A percentile compares a stretch with the other conserved stretches of the same genome.
Conservation (phyloP, 768 basidiomycete species). For the Podaxis carcinomalis region DNA sequence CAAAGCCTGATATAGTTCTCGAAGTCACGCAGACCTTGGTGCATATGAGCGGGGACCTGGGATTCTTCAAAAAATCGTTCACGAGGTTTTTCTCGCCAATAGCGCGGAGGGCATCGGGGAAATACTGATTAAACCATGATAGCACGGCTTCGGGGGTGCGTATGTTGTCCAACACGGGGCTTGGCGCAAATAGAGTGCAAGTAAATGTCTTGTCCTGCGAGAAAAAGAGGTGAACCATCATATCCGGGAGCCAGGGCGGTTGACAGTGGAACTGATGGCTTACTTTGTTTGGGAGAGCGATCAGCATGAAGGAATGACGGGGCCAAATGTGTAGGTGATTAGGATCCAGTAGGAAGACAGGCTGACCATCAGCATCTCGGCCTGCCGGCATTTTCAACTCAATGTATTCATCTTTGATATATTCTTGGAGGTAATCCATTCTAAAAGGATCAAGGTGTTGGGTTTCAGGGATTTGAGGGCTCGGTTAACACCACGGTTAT, state of each 20-base stretch:
- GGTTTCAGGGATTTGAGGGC: conserved; percentile 24
- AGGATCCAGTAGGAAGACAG: conserved; percentile 82
- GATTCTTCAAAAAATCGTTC: conserved; percentile 78
- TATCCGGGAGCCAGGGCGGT: not conserved
- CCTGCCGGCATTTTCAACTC: conserved; percentile 94
- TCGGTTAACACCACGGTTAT: not conserved
- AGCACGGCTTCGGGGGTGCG: conserved; percentile 50
- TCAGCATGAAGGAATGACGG: conserved; percentile 98
- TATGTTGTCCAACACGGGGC: conserved; percentile 67
- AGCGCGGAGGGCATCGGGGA: conserved; percentile 81
- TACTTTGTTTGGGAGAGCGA: conserved; percentile 96
- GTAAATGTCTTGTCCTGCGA: conserved; percentile 94
- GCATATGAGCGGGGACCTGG: conserved; percentile 85
- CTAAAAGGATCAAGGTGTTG: conserved; percentile 39
- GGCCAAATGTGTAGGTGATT: conserved; percentile 99
- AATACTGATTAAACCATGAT: conserved; percentile 78
- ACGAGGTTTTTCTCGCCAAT: conserved; percentile 80
- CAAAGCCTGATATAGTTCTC: conserved; percentile 16
- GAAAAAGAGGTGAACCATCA: conserved; percentile 21
- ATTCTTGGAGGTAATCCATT: conserved; percentile 94
- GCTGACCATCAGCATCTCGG: conserved; percentile 50
- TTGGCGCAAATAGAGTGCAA: conserved; percentile 92
- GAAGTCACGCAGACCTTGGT: conserved; percentile 64
- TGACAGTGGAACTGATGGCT: conserved; percentile 14
- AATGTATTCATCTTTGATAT: conserved; percentile 93